phyloP scores from a whole-genome alignment of 768 basidiomycete species.

The Lactarius psammicola region DNA sequence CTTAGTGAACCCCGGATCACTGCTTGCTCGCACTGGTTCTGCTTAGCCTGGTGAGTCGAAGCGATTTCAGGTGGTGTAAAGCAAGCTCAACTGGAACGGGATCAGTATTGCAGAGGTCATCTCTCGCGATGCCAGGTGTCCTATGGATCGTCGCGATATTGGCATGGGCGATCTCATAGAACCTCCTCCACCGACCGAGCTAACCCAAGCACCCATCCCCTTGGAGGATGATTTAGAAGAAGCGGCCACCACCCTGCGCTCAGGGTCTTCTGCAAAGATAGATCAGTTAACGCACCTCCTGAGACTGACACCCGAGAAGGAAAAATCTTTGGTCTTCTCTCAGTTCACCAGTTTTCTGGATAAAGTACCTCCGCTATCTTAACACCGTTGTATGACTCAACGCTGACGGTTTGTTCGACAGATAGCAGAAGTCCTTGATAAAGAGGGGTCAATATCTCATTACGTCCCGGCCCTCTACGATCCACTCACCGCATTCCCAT shows the following conservation, averaged over 20 bases:
- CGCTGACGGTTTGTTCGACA: constrained; percentile 32
- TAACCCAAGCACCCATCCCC: constrained; percentile 56
- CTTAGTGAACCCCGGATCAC: constrained; percentile 70
- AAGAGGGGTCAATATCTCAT: constrained; percentile 50
- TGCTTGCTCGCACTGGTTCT: constrained; percentile 69
- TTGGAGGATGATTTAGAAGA: constrained; percentile 41
- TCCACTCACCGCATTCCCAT: constrained; percentile 4
- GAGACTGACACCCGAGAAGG: constrained; percentile 58
- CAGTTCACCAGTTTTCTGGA: constrained; percentile 87
- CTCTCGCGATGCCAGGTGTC: constrained; percentile 70
- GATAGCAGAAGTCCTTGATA: constrained; percentile 69
- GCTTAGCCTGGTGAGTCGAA: constrained; percentile 57
- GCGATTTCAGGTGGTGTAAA: not conserved
- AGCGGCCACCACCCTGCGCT: constrained; percentile 37
- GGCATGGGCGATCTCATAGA: constrained; percentile 56
- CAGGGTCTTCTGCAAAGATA: constrained; percentile 78
- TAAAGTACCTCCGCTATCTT: constrained; percentile 47
- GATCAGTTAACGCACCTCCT: constrained; percentile 76
- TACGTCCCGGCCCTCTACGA: not conserved
- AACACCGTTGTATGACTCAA: not conserved
- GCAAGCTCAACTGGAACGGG: constrained; percentile 18
- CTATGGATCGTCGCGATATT: constrained; percentile 77
- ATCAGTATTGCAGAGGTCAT: constrained; percentile 70
- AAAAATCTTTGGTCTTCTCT: constrained; percentile 86
- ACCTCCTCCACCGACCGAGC: constrained; percentile 61